phyloP scores from a whole-genome alignment of 2,329 filamentous ascomycete species.

The Penicillium digitatum region DNA sequence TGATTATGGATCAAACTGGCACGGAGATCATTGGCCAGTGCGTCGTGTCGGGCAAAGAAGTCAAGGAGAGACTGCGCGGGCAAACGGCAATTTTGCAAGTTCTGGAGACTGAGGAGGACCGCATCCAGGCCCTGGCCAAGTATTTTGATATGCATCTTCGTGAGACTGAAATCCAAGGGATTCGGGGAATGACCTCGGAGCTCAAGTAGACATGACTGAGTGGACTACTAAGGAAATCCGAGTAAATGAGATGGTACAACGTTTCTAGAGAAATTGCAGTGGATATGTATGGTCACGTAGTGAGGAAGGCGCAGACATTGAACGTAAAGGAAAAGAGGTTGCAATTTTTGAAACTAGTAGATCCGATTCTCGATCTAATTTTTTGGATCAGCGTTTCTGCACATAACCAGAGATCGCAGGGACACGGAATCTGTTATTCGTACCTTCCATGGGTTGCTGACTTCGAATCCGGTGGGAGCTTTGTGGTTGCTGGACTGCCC shows the following conservation, averaged over 20 bases:
- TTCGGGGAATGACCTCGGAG: conserved; percentile 50
- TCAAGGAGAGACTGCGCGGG: conserved; percentile 54
- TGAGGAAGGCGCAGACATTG: conserved; percentile 20
- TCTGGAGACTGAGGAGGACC: conserved; percentile 52
- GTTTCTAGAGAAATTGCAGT: conserved; percentile 24
- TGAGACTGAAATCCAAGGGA: conserved; percentile 49
- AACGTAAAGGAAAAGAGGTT: conserved; percentile 20
- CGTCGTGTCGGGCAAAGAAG: conserved; percentile 49
- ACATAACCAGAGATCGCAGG: background rate
- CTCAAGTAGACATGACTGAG: conserved; percentile 29
- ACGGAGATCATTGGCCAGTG: conserved; percentile 51
- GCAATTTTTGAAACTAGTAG: conserved; percentile 30
- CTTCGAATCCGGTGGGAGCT: conserved; percentile 60
- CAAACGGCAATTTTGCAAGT: conserved; percentile 48
- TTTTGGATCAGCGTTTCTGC: conserved; percentile 18
- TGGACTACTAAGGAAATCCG: conserved; percentile 7
- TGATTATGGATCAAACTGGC: conserved; percentile 50
- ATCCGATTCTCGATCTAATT: conserved; percentile 41
- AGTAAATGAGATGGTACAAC: conserved; percentile 22
- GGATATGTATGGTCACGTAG: conserved; percentile 26
- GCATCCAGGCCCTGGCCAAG: conserved; percentile 50
- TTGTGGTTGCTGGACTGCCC: conserved; percentile 58
- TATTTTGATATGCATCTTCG: conserved; percentile 53
- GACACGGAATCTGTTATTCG: conserved; percentile 1
- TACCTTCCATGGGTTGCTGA: conserved; percentile 67